Evolutionary conservation across 1,284 basidiomycete genomes (phyloP).

Genomic region (Anthracocystis walkeri): DNA sequence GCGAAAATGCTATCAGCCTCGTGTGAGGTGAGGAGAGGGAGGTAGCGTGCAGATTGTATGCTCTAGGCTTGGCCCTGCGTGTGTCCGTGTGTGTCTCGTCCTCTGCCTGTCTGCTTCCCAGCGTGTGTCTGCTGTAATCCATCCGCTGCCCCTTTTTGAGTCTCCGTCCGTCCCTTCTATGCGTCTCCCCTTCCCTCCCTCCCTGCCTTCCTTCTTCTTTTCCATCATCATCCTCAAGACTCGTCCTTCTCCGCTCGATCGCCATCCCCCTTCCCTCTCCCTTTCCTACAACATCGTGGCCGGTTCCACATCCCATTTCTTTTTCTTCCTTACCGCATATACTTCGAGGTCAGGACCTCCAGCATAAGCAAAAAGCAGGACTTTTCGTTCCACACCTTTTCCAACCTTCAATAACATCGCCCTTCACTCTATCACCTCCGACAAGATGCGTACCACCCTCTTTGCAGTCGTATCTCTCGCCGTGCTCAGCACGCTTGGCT

Average conservation of each 20-base stretch:
- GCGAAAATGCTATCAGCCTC: no score
- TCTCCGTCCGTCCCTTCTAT: not conserved
- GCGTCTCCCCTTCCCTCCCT: not conserved
- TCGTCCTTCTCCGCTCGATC: conserved; percentile 1
- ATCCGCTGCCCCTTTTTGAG: conserved; percentile 1
- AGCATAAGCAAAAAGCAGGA: conserved; percentile 12
- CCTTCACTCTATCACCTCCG: no score
- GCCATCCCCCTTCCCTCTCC: not conserved
- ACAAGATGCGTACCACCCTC: conserved; percentile 31
- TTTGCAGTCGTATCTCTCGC: conserved; percentile 40
- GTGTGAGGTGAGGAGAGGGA: no score
- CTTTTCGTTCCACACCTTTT: not conserved
- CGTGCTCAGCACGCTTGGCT: conserved; percentile 36
- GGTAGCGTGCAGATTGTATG: no score
- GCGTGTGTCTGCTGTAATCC: not conserved
- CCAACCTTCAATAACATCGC: not conserved
- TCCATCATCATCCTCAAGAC: conserved; percentile 7
- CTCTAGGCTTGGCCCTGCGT: no score
- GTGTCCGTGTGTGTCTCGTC: no score
- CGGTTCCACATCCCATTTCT: conserved; percentile 31
- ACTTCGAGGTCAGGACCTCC: conserved; percentile 30
- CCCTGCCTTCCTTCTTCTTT: not conserved
- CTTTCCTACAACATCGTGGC: conserved; percentile 22
- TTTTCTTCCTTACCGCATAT: not conserved
- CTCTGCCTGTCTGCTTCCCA: no score